Base-by-base conservation (phyloP, 2,329 filamentous ascomycete species). In the Aureobasidium sp. region DNA sequence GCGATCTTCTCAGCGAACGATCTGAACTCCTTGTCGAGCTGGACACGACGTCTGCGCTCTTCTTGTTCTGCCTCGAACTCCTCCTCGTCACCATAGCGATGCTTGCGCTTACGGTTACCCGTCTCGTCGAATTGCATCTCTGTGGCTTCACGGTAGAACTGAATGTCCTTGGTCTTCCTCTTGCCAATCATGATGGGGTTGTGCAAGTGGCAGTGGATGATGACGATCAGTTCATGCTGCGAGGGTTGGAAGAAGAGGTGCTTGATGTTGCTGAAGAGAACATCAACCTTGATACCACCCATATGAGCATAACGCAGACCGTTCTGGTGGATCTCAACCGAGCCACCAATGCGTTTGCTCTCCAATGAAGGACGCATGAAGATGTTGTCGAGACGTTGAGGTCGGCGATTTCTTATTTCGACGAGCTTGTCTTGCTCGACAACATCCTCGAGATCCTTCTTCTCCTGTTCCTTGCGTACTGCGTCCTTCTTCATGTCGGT, bases 101-200 rank as follows among this genome's bases (percentile, higher is more conserved):
- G 96, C 78, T 97, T 97, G 67, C 94, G 89, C 79, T 97, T 96
- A 66, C 95, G 85, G 77, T 97, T 99, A 68, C 94, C 95, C 52
- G 94, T 99, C 78, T 99, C 94, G 71, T 99, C 94, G 69, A 99
- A 97, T 71, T 96, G 91, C 74, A 99, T 97, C 68, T 99, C 94
- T 0, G 94, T 97, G 3, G 94, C 94, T 78, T 99, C 94, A 60
- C 94, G 86, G 72, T 97, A 97, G 77, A 99, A 99, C 70, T 99
- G 95, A 1, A 99, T 89, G 73, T 99, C 95, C 79, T 94, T 97
- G 12, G 94, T 96, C 84, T 99, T 99, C 79, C 96, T 95, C 82
- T 96, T 97, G 64, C 94, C 94, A 66, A 99, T 89, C 75, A 99
- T 91, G 73, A 99, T 97, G 2, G 94, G 94, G 65, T 97, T 96